phyloP scores from a whole-genome alignment of 139 green algal genomes.

The Micromonas pusilla region DNA sequence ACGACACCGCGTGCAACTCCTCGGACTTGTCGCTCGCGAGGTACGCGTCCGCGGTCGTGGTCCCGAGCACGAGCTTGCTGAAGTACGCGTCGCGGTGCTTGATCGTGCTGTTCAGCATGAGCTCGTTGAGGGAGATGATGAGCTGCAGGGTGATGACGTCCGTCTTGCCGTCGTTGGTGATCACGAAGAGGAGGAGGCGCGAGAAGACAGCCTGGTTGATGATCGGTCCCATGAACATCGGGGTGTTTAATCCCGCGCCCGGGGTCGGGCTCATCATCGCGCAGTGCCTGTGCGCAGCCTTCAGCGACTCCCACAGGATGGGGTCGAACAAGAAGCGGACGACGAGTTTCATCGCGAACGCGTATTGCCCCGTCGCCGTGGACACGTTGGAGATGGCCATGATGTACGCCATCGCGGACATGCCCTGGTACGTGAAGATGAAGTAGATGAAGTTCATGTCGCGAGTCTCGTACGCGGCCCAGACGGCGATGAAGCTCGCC shows the following conservation, averaged over 20 bases:
- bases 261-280: constrained; percentile 11
- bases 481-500: background rate
- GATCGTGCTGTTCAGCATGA: background rate
- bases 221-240: background rate
- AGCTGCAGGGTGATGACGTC: constrained; percentile 11
- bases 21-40: background rate
- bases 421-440: background rate
- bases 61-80: background rate
- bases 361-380: background rate
- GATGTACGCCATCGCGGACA: background rate
- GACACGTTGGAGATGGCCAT: background rate
- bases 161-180: constrained; percentile 3
- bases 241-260: background rate
- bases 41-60: background rate
- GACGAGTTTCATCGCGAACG: background rate
- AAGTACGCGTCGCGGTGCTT: constrained; percentile 15
- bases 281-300: background rate
- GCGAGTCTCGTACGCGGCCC: background rate
- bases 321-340: constrained; percentile 16
- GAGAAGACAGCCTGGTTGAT: constrained; percentile 21
- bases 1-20: background rate
- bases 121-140: constrained; percentile 20
- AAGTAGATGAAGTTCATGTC: background rate
- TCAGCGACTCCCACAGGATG: constrained; percentile 15
- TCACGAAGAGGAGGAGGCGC: constrained; percentile 9